Evolutionary conservation across 805 yeast genomes (phyloP).

Genomic region (Maudiozyma saulgeensis): DNA sequence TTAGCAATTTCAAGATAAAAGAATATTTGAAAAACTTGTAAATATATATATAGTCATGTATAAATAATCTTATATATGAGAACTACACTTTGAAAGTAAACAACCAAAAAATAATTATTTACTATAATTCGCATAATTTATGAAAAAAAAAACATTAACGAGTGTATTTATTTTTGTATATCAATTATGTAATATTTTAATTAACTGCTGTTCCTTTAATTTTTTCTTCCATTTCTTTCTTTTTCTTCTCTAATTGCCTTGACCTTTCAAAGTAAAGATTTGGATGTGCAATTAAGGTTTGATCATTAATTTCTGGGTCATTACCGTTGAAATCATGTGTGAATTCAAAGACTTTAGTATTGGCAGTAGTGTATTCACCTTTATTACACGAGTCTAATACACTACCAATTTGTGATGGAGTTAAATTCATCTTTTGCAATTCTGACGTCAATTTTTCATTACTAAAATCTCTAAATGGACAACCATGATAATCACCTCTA

Average conservation of each 20-base stretch:
- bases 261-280: constrained; percentile 79
- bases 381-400: constrained; percentile 59
- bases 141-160: no score
- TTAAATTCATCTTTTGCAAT: constrained; percentile 46
- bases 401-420: constrained; percentile 39
- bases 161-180: neutral
- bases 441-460: constrained; percentile 51
- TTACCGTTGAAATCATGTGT: constrained; percentile 32
- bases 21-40: neutral
- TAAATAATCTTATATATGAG: neutral
- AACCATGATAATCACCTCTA: constrained; percentile 73
- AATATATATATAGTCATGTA: neutral
- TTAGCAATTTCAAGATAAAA: neutral
- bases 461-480: constrained; percentile 77
- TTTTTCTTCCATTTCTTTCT: constrained; percentile 10
- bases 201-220: neutral
- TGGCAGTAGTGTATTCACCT: constrained; percentile 74
- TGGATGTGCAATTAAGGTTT: constrained; percentile 70
- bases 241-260: constrained; percentile 41
- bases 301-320: constrained; percentile 38
- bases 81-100: no score
- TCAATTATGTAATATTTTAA: neutral
- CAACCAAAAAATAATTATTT: no score
- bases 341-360: constrained; percentile 78
- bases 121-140: no score